Base-by-base conservation (phyloP, 192 early-diverging fungal genomes). In the Rhizophlyctis rosea region DNA sequence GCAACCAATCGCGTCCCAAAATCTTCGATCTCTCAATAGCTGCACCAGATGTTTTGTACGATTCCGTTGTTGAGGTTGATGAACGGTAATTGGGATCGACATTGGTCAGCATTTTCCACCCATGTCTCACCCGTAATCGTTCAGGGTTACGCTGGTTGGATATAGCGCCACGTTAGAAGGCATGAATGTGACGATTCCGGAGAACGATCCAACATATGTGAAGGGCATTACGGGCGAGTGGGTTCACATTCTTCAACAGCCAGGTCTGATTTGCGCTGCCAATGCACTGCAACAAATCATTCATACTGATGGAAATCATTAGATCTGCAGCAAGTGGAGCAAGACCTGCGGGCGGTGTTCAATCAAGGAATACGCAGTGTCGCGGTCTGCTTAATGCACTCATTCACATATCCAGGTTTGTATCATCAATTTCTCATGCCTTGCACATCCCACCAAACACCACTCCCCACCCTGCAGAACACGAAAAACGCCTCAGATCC, bases 301-400 rank as follows among this genome's bases (percentile, higher is more conserved):
- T n/a, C n/a, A n/a, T n/a, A n/a, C n/a, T n/a, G n/a, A n/a, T n/a
- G n/a, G n/a, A n/a, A n/a, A 16, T 29, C 2, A 18, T 60, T 21
- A 78, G 89, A 93, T 66, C 44, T 86, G 58, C 58, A 56, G 0
- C 52, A 67, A 4, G 75, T 95, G 24, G 78, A 82, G 34, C 18
- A 55, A 16, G 76, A 88, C 50, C 73, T 98, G 35, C 65, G 80
- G 53, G 56, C 54, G 9, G 68, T 93, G 21, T 86, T 81, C 50
- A 76, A 73, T 14, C 59, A 76, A n/a, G 94, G 94, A 25, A 91
- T 88, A 63, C 77, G 82, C 44, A 96, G 93, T 52, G 79, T 96
- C 16, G 91, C 95, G 30, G 82, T 99, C 16, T 96, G 94, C 65
- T 74, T 99, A 50, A 87, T 97, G 82, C 96, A 99, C 70, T 86